Conservation (phyloP, 1,139 yeast species). For the Magnusiomyces suaveolens region DNA sequence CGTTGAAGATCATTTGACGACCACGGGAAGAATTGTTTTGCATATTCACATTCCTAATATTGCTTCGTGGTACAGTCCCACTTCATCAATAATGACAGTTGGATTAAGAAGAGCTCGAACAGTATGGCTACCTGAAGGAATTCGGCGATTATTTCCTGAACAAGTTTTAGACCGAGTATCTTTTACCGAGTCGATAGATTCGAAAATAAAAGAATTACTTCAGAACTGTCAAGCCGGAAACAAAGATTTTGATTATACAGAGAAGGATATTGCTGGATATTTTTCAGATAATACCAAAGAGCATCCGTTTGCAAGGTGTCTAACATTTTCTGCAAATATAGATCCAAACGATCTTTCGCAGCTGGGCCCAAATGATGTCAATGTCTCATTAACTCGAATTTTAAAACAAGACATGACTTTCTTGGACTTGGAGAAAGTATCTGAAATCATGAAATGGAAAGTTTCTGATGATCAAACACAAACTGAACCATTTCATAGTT, state of each 20-base stretch:
- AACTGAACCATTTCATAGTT: neutral
- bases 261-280: neutral
- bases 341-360: constrained; percentile 14
- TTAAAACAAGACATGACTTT: neutral
- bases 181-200: neutral
- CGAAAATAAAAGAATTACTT: too few relatives aligned
- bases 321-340: constrained; percentile 16
- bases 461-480: neutral
- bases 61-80: constrained; percentile 9
- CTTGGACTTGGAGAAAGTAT: neutral
- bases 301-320: constrained; percentile 9
- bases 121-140: constrained; percentile 11
- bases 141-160: constrained; percentile 6
- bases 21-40: constrained; percentile 1
- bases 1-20: constrained; percentile 6
- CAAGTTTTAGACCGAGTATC: constrained; percentile 2
- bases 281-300: neutral
- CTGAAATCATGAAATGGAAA: neutral
- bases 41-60: constrained; percentile 13
- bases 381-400: constrained; percentile 11
- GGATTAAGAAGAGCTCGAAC: constrained; percentile 10
- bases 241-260: neutral
- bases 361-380: constrained; percentile 12
- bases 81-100: constrained; percentile 7
- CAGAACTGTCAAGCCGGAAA: neutral